Conservation (phyloP, 495 filamentous ascomycete genomes). For the Lepraria neglecta region DNA sequence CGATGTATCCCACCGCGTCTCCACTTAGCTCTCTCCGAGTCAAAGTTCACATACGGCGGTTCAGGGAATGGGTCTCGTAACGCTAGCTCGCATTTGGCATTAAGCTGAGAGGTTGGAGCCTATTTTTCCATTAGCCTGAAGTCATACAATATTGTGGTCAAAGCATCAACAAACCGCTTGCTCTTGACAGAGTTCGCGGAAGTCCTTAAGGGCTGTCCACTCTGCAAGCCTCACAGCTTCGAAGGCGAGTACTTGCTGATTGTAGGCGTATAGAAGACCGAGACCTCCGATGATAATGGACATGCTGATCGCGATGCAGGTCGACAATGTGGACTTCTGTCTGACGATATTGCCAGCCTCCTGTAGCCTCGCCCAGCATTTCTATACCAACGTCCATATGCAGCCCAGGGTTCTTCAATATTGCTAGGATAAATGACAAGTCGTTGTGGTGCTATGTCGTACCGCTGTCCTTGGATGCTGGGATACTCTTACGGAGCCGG, state of each 20-base stretch:
- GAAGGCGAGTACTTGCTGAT: background rate
- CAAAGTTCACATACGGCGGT: background rate
- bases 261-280: background rate
- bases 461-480: too few relatives aligned
- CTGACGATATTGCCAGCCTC: background rate
- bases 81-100: background rate
- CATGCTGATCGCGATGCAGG: background rate
- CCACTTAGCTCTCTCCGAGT: background rate
- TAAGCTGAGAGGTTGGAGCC: background rate
- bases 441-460: background rate
- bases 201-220: constrained; percentile 1
- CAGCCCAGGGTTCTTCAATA: background rate
- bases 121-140: background rate
- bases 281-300: background rate
- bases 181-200: constrained; percentile 1
- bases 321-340: background rate
- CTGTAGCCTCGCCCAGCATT: background rate
- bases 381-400: background rate
- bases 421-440: background rate
- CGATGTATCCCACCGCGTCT: background rate
- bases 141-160: background rate
- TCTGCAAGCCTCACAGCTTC: background rate
- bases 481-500: background rate
- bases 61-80: background rate
- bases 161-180: background rate